Evolutionary conservation across 108 stramenopile species (phyloP), one percentile per base, ranked within the genome.

Genomic region (Fistulifera solaris): DNA sequence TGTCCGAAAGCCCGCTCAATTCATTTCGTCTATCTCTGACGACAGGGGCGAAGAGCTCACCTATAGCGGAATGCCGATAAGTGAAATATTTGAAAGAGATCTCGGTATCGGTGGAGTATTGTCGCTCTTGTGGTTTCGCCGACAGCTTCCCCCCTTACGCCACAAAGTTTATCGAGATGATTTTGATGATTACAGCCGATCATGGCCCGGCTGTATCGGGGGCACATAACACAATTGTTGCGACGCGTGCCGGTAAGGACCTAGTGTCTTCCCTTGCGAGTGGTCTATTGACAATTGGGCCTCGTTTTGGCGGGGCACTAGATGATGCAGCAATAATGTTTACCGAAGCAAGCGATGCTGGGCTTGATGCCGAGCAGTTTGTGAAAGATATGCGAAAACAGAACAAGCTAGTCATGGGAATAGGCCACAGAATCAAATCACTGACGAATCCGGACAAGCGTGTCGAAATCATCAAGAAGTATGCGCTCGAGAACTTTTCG

Each of bases 151-250:
- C 8, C 3, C 40, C 74, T 23, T 91, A 92, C 52, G 93, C 89
- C 15, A 83, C 85, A 27, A 91, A 89, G 62, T 94, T 94, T 58
- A 88, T 94, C 57, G 93, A 94, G 67, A 94, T 91, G 85, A 78
- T 94, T 28, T 68, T 94, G n/a, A 89, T 89, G 87, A 87, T 94
- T 8, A 88, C 84, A 16, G 85, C 76, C 0, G 82, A 90, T 69
- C 89, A 90, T 54, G 89, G 89, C 8, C 89, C 89, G 27, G 89
- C 89, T 19, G 84, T 91, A 11, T 70, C 80, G 2, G 89, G 89
- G 10, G 93, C 93, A 2, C 93, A 94, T 78, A 94, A 94, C 72
- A 92, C 89, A 27, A 94, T 94, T 51, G 93, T 94, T n/a, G 63
- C 81, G 23, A 80, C 93, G 4, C 76, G 93, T 18, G 93, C 93